Evolutionary conservation across 2,329 filamentous ascomycete genomes (phyloP), one percentile per base, ranked within the genome.

Genomic region (Penicillium sp.): DNA sequence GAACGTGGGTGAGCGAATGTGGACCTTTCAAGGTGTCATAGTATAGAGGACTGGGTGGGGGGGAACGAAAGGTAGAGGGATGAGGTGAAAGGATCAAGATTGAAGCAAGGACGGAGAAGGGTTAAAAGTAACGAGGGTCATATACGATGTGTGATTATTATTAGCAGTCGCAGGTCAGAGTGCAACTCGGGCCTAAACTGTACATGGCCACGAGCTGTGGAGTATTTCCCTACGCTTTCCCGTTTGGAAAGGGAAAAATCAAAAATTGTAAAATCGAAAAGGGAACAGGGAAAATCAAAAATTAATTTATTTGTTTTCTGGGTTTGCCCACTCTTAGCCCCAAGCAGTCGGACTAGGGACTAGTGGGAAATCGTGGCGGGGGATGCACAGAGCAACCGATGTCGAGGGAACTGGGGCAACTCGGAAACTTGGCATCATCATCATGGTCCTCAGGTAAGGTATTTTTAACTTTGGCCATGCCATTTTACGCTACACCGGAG

Each of bases 1-100:
- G 68, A 71, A 64, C 63, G 69, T 67, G 62, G 57, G 45, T 63
- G 65, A 68, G 65, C 65, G 67, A 69, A 63, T 67, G 64, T 63
- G 58, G 57, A 55, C 56, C 57, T 50, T 55, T 63, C 62, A 68
- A 59, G 59, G 51, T 64, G 60, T 66, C 66, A 69, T 69, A 62
- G 60, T 63, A 62, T 44, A 55, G 54, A 49, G 43, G 54, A 54
- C 52, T 55, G 48, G 41, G 25, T 42, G 39, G 27, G 44, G 30
- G 45, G 39, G 31, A 54, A 45, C 38, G 39, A 41, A 40, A 48
- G 45, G 41, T 46, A 52, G 51, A 44, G 30, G 48, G 53, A 53
- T 50, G 56, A 51, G 57, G 48, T 54, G 45, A 46, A 53, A 53
- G 50, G 50, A 55, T 48, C 50, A 55, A 50, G 49, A 56, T 50